Evolutionary conservation across 345 rosid species (phyloP).

Genomic region (Theobroma cacao): DNA sequence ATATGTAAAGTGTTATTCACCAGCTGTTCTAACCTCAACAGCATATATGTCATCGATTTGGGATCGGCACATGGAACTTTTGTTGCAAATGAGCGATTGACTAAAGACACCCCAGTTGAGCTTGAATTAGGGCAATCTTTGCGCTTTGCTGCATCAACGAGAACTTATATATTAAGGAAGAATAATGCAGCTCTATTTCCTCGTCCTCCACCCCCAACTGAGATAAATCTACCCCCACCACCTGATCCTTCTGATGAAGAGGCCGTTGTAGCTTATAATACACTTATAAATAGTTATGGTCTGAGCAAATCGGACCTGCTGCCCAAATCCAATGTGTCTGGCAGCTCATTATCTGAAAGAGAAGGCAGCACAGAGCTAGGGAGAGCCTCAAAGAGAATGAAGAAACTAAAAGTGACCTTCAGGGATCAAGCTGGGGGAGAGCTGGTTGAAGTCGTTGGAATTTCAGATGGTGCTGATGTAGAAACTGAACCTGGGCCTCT

Average conservation of each 20-base stretch:
- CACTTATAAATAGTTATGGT: slow-evolving; percentile 77
- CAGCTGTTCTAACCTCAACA: slow-evolving; percentile 20
- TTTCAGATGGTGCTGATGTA: slow-evolving; percentile 92
- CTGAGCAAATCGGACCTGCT: slow-evolving; percentile 37
- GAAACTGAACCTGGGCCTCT: slow-evolving; percentile 94
- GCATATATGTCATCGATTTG: slow-evolving; percentile 73
- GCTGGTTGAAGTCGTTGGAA: slow-evolving; percentile 83
- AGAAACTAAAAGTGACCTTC: slow-evolving; percentile 60
- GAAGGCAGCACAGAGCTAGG: slow-evolving; percentile 26
- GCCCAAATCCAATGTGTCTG: slow-evolving; percentile 25
- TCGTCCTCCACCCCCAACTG: slow-evolving; percentile 51
- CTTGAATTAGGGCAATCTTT: slow-evolving; percentile 76
- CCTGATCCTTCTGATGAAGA: slow-evolving; percentile 91
- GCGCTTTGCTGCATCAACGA: slow-evolving; percentile 91
- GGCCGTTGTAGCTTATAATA: slow-evolving; percentile 79
- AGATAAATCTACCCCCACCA: slow-evolving; percentile 67
- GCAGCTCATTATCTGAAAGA: slow-evolving; percentile 16
- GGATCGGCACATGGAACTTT: slow-evolving; percentile 86
- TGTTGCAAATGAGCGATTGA: slow-evolving; percentile 87
- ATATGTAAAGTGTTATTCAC: background rate
- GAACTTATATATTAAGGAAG: slow-evolving; percentile 77
- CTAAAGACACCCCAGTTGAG: slow-evolving; percentile 69
- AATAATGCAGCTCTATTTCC: slow-evolving; percentile 61
- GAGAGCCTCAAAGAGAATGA: slow-evolving; percentile 59
- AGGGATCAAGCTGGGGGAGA: slow-evolving; percentile 91